phyloP scores from a whole-genome alignment of 768 basidiomycete genomes.

The Boletales sp. region DNA sequence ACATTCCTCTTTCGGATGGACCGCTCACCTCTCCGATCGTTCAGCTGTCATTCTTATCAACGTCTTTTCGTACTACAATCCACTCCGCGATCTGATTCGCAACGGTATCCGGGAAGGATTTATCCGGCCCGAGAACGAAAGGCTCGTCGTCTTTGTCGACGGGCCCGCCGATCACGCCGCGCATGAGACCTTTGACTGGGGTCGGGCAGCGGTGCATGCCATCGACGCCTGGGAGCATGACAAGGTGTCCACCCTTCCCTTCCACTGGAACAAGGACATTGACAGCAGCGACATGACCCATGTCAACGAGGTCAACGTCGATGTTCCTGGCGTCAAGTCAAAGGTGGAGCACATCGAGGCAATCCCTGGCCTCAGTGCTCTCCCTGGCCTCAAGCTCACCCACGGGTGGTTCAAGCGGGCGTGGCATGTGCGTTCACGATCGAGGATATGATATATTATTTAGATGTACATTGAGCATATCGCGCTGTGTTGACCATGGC shows the following conservation, averaged over 20 bases:
- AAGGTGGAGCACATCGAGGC: constrained; percentile 19
- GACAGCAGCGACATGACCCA: constrained; percentile 31
- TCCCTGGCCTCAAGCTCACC: constrained; percentile 22
- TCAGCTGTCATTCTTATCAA: constrained; percentile 85
- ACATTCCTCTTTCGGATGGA: too few species aligned
- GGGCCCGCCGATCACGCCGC: constrained; percentile 51
- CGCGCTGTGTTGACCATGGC: constrained; percentile 12
- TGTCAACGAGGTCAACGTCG: not conserved
- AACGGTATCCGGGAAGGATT: constrained; percentile 68
- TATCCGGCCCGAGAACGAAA: constrained; percentile 59
- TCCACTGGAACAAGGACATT: constrained; percentile 47
- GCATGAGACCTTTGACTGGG: constrained; percentile 76
- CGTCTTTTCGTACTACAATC: constrained; percentile 77
- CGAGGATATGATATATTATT: constrained; percentile 17
- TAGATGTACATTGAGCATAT: not conserved
- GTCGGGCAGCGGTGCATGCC: constrained; percentile 59
- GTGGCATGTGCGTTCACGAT: constrained; percentile 31
- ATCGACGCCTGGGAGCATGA: constrained; percentile 56
- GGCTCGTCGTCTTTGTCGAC: constrained; percentile 72
- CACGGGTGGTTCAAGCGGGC: constrained; percentile 31
- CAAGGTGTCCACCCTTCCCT: constrained; percentile 33
- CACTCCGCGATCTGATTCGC: constrained; percentile 72
- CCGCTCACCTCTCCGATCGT: constrained; percentile 1
- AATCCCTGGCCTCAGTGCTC: constrained; percentile 16
- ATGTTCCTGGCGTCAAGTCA: constrained; percentile 1